Conservation (phyloP, 495 filamentous ascomycete genomes). For the Echria macrotheca region DNA sequence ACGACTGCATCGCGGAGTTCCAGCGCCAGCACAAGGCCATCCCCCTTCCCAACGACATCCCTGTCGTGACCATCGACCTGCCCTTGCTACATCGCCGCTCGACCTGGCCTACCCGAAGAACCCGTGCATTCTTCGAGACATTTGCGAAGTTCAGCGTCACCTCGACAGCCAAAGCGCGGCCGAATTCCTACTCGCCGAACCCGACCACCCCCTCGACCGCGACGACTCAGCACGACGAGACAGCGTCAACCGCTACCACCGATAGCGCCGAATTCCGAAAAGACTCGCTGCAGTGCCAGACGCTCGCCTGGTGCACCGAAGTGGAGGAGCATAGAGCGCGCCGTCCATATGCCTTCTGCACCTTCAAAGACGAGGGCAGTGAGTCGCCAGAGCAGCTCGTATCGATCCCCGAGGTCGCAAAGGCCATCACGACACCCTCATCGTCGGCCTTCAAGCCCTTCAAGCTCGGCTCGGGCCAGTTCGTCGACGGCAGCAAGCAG, state of each 20-base stretch:
- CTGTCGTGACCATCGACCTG: constrained; percentile 18
- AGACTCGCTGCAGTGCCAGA: constrained; percentile 27
- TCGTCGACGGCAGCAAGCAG: constrained; percentile 31
- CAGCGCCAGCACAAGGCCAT: constrained; percentile 27
- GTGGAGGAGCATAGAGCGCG: constrained; percentile 19
- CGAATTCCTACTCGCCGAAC: neutral
- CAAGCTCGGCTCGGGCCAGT: constrained; percentile 27
- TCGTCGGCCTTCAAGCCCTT: constrained; percentile 30
- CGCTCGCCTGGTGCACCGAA: constrained; percentile 30
- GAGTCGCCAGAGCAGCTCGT: constrained; percentile 15
- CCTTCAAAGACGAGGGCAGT: constrained; percentile 25
- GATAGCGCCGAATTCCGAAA: constrained; percentile 20
- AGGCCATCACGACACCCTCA: constrained; percentile 28
- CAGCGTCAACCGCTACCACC: neutral
- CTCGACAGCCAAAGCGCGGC: constrained; percentile 4
- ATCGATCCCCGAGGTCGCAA: constrained; percentile 31
- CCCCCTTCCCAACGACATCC: constrained; percentile 19
- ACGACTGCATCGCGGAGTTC: constrained; percentile 28
- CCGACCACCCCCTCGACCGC: constrained; percentile 4
- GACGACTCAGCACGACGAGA: constrained; percentile 3
- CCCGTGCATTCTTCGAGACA: constrained; percentile 28
- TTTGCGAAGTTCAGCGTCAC: constrained; percentile 27
- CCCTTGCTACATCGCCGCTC: constrained; percentile 19
- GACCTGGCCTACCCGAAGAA: constrained; percentile 27
- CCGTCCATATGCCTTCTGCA: constrained; percentile 29